Conservation (phyloP, 2,329 filamentous ascomycete species). For the Fusarium beomiforme region DNA sequence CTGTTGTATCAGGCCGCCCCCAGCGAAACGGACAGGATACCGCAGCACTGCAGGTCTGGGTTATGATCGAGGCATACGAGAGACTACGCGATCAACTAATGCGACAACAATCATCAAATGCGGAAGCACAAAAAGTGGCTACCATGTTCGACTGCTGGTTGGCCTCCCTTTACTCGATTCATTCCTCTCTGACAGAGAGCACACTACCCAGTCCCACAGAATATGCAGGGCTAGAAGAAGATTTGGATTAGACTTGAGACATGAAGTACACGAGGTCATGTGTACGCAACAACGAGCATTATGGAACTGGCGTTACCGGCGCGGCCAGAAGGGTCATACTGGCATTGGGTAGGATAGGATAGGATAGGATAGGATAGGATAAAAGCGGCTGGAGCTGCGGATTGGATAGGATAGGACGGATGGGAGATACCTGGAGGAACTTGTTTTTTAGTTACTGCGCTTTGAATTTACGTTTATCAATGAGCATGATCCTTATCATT, state of each 20-base stretch:
- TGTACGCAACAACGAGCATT: conserved; percentile 9
- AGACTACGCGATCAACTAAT: conserved; percentile 58
- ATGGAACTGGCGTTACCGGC: conserved; percentile 28
- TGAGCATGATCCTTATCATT: background rate
- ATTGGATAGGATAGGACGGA: background rate
- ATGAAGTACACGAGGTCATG: conserved; percentile 10
- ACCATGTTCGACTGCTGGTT: conserved; percentile 63
- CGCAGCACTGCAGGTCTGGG: conserved; percentile 61
- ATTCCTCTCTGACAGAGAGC: conserved; percentile 46
- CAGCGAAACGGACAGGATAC: conserved; percentile 45
- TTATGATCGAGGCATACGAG: conserved; percentile 70
- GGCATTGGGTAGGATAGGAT: conserved; percentile 2
- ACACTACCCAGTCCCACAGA: conserved; percentile 42
- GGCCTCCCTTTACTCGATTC: conserved; percentile 58
- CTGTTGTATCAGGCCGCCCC: conserved; percentile 48
- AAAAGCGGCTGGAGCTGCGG: conserved; percentile 27
- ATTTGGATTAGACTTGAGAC: conserved; percentile 33
- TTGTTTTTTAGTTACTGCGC: background rate
- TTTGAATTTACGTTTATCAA: background rate
- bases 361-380: background rate
- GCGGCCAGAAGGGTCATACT: conserved; percentile 17
- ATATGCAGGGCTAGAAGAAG: conserved; percentile 43
- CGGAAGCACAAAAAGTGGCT: conserved; percentile 45
- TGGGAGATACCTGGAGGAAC: conserved; percentile 24
- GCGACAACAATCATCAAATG: conserved; percentile 46